Evolutionary conservation across 2,329 filamentous ascomycete species (phyloP).

Genomic region (Tolypocladium cylindrosporum): DNA sequence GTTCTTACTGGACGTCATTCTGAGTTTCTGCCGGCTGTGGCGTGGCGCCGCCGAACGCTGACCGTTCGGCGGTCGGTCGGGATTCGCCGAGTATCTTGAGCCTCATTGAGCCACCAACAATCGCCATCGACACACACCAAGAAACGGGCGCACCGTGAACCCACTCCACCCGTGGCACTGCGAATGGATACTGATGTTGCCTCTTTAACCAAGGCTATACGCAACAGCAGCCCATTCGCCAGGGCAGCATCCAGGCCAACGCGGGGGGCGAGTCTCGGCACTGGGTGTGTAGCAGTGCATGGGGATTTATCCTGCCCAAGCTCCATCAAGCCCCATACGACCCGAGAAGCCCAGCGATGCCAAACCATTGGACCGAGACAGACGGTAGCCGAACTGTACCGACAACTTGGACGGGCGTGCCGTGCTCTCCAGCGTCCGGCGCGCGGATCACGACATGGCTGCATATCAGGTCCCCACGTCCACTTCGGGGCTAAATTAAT

Average conservation of each 20-base stretch:
- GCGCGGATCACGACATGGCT: background rate
- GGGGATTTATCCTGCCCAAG: background rate
- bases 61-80: background rate
- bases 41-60: background rate
- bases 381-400: background rate
- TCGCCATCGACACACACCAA: background rate
- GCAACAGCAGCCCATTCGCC: background rate
- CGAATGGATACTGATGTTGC: too few relatives aligned
- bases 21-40: background rate
- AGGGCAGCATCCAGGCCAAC: background rate
- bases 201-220: background rate
- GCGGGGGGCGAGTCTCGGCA: background rate
- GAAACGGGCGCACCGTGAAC: background rate
- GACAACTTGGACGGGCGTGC: background rate
- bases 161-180: background rate
- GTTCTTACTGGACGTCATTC: background rate
- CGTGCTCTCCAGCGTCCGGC: background rate
- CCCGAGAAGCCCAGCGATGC: background rate
- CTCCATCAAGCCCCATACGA: background rate
- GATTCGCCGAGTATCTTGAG: background rate
- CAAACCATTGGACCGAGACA: constrained; percentile 1
- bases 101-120: background rate
- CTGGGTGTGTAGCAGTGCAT: background rate
- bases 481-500: background rate
- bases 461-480: background rate